Evolutionary conservation across 441 rosid species (phyloP).

Genomic region (Macaranga tanarius): DNA sequence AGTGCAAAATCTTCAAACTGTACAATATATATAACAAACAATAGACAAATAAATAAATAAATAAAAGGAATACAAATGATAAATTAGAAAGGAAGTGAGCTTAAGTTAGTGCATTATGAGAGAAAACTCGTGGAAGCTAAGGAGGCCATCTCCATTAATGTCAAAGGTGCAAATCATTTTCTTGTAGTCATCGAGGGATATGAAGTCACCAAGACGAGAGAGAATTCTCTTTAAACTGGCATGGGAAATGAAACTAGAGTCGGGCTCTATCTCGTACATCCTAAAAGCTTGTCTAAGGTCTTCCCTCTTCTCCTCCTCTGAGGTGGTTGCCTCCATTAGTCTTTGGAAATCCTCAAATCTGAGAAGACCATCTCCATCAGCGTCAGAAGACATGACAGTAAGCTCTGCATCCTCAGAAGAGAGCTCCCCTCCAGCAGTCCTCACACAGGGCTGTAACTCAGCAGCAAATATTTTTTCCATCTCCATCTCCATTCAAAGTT

Average conservation of each 20-base stretch:
- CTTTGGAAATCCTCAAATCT: constrained; percentile 52
- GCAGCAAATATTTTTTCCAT: constrained; percentile 53
- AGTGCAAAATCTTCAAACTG: too few species aligned
- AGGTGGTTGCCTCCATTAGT: constrained; percentile 40
- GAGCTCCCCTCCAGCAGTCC: constrained; percentile 42
- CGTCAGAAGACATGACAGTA: constrained; percentile 45
- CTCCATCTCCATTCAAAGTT: too few species aligned
- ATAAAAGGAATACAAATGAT: too few species aligned
- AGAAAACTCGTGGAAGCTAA: constrained; percentile 61
- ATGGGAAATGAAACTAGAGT: constrained; percentile 49
- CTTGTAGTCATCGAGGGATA: constrained; percentile 46
- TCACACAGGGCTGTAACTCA: constrained; percentile 54
- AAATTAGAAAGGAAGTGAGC: too few species aligned
- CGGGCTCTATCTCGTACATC: constrained; percentile 49
- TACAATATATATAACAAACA: too few species aligned
- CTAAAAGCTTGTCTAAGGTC: constrained; percentile 50
- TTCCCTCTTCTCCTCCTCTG: constrained; percentile 42
- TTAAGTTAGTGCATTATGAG: constrained; percentile 44
- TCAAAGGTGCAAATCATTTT: constrained; percentile 57
- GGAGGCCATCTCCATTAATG: constrained; percentile 53
- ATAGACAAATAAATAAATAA: not conserved
- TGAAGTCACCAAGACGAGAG: constrained; percentile 50
- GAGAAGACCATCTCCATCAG: constrained; percentile 53
- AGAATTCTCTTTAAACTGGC: constrained; percentile 53
- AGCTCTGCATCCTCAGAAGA: constrained; percentile 48